Conservation (phyloP, 106 monocot species). For the Posidonia australis region DNA sequence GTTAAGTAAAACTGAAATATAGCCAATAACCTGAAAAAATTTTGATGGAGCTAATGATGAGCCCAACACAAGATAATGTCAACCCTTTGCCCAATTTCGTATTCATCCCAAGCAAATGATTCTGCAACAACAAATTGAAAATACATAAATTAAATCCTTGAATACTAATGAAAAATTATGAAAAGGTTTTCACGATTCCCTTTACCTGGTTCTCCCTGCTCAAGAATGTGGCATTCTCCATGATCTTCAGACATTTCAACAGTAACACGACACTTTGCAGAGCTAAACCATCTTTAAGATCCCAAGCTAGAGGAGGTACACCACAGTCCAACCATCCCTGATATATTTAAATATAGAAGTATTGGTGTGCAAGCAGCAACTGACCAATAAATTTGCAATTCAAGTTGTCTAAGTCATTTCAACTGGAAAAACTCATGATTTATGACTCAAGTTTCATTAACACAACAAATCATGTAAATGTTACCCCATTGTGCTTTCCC, state of each 20-base stretch:
- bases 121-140: constrained; percentile 30
- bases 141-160: not conserved
- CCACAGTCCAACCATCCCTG: constrained; percentile 39
- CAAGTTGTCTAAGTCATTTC: too few relatives aligned
- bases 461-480: too few relatives aligned
- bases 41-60: constrained; percentile 59
- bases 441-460: too few relatives aligned
- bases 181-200: not conserved
- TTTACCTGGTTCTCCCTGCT: constrained; percentile 92
- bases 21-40: constrained; percentile 60
- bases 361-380: too few relatives aligned
- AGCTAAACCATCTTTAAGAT: constrained; percentile 34
- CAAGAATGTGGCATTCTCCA: constrained; percentile 98
- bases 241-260: constrained; percentile 86
- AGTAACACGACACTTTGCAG: constrained; percentile 56
- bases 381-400: too few relatives aligned
- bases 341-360: not conserved
- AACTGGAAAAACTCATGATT: too few relatives aligned
- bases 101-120: constrained; percentile 61
- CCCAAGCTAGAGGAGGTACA: constrained; percentile 15
- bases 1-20: not conserved
- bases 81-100: constrained; percentile 28
- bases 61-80: constrained; percentile 52
- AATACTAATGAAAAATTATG: not conserved
- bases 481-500: too few relatives aligned